Evolutionary conservation across 2,329 filamentous ascomycete genomes (phyloP), one percentile per base, ranked within the genome.

Genomic region (Cryoendolithus antarcticus): DNA sequence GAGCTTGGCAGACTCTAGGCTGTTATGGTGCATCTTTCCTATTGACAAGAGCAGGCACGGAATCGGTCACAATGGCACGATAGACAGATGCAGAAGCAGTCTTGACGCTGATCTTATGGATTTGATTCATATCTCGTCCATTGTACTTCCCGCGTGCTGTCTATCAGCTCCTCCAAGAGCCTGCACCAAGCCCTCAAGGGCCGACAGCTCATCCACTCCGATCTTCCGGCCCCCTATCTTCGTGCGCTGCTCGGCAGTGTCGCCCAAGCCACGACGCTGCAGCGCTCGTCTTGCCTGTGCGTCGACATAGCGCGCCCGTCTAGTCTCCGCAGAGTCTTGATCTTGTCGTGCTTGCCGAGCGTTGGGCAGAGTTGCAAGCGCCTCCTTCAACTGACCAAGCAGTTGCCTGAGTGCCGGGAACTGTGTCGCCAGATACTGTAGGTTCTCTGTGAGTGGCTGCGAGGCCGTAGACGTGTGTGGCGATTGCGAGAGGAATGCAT

Each of bases 271-370:
- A 34, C 77, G 67, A 34, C 75, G 70, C 63, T 93, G 84, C 31
- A 95, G 65, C 56, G 93, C 83, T 43, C 82, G 71, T 48, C 76
- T 69, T 37, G 84, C 83, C 53, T 86, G 79, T 39, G 73, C 72
- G 62, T 95, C 88, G 35, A 96, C 78, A 57, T 96, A 96, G 48
- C 82, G 74, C 41, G 80, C 70, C 44, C 89, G 70, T 57, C 91
- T 78, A 38, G 77, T 72, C 30, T 78, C 72, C 65, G 70, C 68
- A 38, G 66, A 61, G n/a, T 58, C 53, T 4, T 59, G 57, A 8
- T 59, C 54, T 5, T 54, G 51, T 3, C 52, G 51, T n/a, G 50
- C 42, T 37, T 56, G 47, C 46, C 50, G 45, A 32, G 54, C 44
- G 45, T 68, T 45, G 7, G 38, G 38, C 13, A 40, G 15, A 21